Conservation (phyloP, 1,139 yeast species). For the Maudiozyma humilis region DNA sequence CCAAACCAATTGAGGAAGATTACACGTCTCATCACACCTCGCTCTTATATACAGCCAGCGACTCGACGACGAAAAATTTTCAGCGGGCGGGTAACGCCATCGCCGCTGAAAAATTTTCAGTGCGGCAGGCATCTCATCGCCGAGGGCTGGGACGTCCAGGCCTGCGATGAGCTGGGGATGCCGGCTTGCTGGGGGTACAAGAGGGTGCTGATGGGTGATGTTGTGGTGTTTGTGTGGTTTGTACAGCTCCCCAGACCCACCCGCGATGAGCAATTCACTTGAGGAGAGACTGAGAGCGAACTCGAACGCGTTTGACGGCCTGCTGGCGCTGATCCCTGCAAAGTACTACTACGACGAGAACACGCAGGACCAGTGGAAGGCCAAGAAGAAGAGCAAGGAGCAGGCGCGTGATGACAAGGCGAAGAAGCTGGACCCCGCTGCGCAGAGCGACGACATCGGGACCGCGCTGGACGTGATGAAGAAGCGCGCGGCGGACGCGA, state of each 20-base stretch:
- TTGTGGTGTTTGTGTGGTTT: not conserved
- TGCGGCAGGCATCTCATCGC: not conserved
- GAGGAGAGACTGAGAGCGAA: conserved; percentile 78
- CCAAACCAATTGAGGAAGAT: too few relatives aligned
- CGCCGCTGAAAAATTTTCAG: not conserved
- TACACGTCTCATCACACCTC: too few relatives aligned
- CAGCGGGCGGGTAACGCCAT: not conserved
- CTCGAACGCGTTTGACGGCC: conserved; percentile 82
- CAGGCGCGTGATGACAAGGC: conserved; percentile 56
- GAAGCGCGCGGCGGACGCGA: conserved; percentile 48
- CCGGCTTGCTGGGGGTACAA: not conserved
- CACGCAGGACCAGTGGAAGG: conserved; percentile 81
- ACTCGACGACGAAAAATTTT: not conserved
- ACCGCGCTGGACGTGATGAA: conserved; percentile 64
- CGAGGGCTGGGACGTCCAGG: not conserved
- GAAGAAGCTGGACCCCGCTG: conserved; percentile 69
- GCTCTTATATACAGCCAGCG: too few relatives aligned
- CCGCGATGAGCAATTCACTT: conserved; percentile 27
- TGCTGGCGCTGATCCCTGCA: conserved; percentile 86
- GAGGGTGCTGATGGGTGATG: too few relatives aligned
- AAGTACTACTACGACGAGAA: conserved; percentile 76
- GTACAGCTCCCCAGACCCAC: not conserved
- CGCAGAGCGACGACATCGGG: conserved; percentile 42
- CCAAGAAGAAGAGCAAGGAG: conserved; percentile 63
- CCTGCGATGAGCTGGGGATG: conserved; percentile 9